Base-by-base conservation (phyloP, 2,329 filamentous ascomycete genomes). In the Herpomyces periplanetae region DNA sequence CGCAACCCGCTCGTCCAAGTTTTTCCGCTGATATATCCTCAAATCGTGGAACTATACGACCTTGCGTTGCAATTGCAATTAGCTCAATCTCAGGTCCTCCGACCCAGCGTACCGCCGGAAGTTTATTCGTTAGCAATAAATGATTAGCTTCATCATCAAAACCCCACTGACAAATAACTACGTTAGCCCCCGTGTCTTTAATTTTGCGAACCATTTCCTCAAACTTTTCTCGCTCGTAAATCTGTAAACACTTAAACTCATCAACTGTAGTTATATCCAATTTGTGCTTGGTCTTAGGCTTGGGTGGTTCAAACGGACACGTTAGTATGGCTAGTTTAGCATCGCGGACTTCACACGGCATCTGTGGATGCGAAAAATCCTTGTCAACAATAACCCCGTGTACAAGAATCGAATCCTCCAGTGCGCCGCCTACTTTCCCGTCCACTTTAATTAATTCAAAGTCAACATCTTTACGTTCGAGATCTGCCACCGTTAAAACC, bases 271-370 rank as follows among this genome's bases (percentile, higher is more conserved):
- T 80, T 35, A 96, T 96, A 35, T 96, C 80, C 25, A 96, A 55
- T 49, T 88, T 85, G 45, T 96, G 80, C 55, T 96, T 96, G 18
- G 80, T 96, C 56, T 96, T 96, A 29, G 80, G 80, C 52, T 96
- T 96, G 19, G 80, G 80, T 13, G 80, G 80, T 46, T 96, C 80
- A 36, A 96, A 96, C 3, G 80, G 71, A 39, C 80, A 96, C 19
- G 80, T 96, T 24, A 96, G 47, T 33, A 96, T 96, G 30, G 80
- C 80, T 34, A 96, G 59, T 49, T 88, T 91, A 35, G 80, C 84
- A 41, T 96, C 71, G 31, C 49, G 54, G 27, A 96, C 75, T 42
- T 88, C 71, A 19, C 64, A 66, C 5, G 80, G 80, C 80, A 96
- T 96, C 45, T 96, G 80, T 6, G 80, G 80, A 40, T 96, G 80